A percentile compares a stretch with the other conserved stretches of the same genome.
These are phyloP conservation scores for Cryptococcus wingfieldii DNA, from an alignment of 1,284 basidiomycete species.

Conservation along the genomic window DNA sequence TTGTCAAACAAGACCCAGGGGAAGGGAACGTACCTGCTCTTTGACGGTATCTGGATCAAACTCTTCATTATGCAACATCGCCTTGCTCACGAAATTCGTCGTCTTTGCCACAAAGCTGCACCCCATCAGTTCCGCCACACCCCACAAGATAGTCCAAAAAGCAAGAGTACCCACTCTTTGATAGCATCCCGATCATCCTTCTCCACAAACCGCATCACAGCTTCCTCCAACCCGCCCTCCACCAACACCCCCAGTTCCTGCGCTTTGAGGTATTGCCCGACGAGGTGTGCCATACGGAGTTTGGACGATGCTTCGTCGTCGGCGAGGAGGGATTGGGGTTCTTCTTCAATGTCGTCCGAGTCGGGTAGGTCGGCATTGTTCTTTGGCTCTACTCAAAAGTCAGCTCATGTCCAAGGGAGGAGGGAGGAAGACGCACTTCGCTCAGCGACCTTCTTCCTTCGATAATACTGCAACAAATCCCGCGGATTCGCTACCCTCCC, in stretches of 20 bases:
- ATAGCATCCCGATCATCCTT: constrained; percentile 93
- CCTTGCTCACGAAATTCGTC: constrained; percentile 56
- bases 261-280: constrained; percentile 79
- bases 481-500: constrained; percentile 90
- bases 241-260: constrained; percentile 84
- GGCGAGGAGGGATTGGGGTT: constrained; percentile 56
- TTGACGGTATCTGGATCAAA: constrained; percentile 67
- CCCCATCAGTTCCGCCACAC: neutral
- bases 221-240: constrained; percentile 80
- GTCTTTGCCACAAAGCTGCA: constrained; percentile 65
- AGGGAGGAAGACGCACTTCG: constrained; percentile 27
- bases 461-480: constrained; percentile 85
- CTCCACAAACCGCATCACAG: constrained; percentile 87
- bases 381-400: constrained; percentile 28
- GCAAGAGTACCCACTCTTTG: constrained; percentile 59
- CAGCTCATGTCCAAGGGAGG: neutral
- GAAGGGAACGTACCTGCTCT: constrained; percentile 54
- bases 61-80: constrained; percentile 53
- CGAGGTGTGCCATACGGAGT: constrained; percentile 57
- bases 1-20: neutral
- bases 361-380: constrained; percentile 39
- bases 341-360: constrained; percentile 61
- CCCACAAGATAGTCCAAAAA: neutral
- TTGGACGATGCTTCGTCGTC: constrained; percentile 43
- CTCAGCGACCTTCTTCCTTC: constrained; percentile 63